A percentile compares a stretch with the other conserved stretches of the same genome.
These are phyloP conservation scores for Colletotrichum sp. DNA, from an alignment of 2,329 filamentous ascomycete species.

Conservation along the genomic window DNA sequence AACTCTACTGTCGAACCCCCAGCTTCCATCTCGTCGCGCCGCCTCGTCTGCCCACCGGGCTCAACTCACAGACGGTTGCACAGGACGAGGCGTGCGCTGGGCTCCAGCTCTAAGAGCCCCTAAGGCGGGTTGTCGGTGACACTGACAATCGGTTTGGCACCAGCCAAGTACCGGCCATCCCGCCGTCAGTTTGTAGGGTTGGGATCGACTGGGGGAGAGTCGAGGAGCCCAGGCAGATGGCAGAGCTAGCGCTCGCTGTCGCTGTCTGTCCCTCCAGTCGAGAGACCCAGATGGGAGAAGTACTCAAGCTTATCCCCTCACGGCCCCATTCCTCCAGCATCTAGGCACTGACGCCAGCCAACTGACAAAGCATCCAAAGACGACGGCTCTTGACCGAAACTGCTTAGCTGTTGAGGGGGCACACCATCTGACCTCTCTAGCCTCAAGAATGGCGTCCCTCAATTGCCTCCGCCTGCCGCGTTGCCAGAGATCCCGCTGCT, in stretches of 20 bases:
- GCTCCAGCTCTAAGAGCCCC: not conserved
- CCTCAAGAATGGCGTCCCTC: not conserved
- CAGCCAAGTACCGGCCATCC: conserved; percentile 7
- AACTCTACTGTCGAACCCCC: not conserved
- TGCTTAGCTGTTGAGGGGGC: not conserved
- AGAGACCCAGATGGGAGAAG: not conserved
- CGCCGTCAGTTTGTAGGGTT: not conserved
- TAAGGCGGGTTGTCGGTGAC: not conserved
- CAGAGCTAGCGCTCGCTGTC: not conserved
- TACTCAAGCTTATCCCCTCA: not conserved
- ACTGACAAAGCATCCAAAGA: conserved; percentile 1
- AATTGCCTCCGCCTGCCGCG: not conserved
- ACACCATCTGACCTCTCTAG: conserved; percentile 9
- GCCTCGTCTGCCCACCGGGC: not conserved
- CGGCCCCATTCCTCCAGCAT: not conserved
- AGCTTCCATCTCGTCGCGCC: not conserved
- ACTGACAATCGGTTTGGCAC: not conserved
- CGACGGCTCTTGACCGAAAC: not conserved
- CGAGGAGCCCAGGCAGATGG: not conserved
- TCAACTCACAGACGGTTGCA: not conserved
- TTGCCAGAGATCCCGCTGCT: not conserved
- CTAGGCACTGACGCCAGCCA: not conserved
- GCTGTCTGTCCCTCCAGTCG: not conserved
- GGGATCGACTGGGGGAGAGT: not conserved
- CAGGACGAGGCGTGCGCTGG: conserved; percentile 1